Conservation (phyloP, 306 rosid genomes). For the Cucurbita maxima region DNA sequence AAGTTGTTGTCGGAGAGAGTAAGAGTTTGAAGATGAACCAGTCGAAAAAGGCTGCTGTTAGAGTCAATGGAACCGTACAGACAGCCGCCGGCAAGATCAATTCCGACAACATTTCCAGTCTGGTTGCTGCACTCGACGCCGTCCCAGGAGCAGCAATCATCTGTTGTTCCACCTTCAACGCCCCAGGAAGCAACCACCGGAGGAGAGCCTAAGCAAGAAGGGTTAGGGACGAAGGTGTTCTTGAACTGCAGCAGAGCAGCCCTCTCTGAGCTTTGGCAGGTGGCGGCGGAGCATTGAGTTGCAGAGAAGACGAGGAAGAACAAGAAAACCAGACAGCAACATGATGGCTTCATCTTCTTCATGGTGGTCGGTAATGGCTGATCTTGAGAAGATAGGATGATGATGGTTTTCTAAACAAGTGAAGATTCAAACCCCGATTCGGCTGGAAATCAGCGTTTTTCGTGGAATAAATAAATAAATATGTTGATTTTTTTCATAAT, state of each 20-base stretch:
- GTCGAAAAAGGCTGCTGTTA: neutral
- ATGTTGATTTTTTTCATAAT: no score
- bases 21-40: slow-evolving; percentile 13
- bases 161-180: neutral
- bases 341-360: neutral
- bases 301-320: neutral
- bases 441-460: no score
- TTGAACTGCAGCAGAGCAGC: neutral
- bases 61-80: neutral
- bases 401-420: no score
- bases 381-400: no score
- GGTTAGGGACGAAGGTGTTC: neutral
- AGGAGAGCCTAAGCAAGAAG: neutral
- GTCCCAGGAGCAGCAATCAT: neutral
- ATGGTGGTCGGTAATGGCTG: no score
- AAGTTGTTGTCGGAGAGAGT: slow-evolving; percentile 14
- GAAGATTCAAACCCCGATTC: no score
- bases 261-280: neutral
- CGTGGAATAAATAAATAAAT: no score
- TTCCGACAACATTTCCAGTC: neutral
- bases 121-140: neutral
- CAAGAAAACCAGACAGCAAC: neutral
- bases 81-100: neutral
- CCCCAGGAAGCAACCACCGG: neutral
- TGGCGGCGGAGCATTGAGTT: neutral